Percentiles rank a stretch among this genome's conserved stretches.
phyloP scores from a whole-genome alignment of 352 stramenopile genomes.

The Phytopythium montanum region DNA sequence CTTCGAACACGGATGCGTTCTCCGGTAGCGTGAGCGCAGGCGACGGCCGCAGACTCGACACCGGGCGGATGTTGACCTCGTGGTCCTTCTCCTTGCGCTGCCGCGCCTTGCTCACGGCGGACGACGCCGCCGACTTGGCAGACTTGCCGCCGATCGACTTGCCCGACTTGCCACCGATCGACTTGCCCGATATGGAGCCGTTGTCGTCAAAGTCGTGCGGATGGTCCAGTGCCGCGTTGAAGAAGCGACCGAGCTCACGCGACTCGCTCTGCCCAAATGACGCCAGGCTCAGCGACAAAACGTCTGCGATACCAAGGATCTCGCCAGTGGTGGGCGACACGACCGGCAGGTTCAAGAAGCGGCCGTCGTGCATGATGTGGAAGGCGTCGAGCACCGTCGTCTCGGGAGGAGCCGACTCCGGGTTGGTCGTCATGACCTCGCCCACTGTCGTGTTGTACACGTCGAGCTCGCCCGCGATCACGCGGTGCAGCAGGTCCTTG shows the following conservation, averaged over 20 bases:
- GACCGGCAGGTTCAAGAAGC: conserved; percentile 97
- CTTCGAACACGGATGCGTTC: conserved; percentile 83
- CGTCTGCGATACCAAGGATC: conserved; percentile 79
- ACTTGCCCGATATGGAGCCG: conserved; percentile 21
- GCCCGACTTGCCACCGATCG: conserved; percentile 26
- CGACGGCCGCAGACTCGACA: conserved; percentile 78
- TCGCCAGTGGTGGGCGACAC: conserved; percentile 71
- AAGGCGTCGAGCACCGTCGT: conserved; percentile 96
- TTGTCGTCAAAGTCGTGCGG: conserved; percentile 68
- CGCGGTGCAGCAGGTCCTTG: conserved; percentile 97
- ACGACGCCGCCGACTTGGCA: conserved; percentile 37
- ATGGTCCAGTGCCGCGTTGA: conserved; percentile 69
- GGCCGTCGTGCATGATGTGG: conserved; percentile 98
- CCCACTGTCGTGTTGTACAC: conserved; percentile 87
- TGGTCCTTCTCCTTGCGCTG: conserved; percentile 78
- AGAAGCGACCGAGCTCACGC: conserved; percentile 74
- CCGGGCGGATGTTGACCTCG: conserved; percentile 69
- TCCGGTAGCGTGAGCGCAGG: conserved; percentile 75
- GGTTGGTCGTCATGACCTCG: conserved; percentile 95
- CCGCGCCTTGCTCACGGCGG: conserved; percentile 48
- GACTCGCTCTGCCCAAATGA: conserved; percentile 71
- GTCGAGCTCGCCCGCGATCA: conserved; percentile 90
- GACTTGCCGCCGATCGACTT: conserved; percentile 36
- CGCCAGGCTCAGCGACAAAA: conserved; percentile 71
- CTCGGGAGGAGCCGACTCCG: conserved; percentile 91